Evolutionary conservation across 371 early-diverging fungal species (phyloP).

Genomic region (Mucor sp.): DNA sequence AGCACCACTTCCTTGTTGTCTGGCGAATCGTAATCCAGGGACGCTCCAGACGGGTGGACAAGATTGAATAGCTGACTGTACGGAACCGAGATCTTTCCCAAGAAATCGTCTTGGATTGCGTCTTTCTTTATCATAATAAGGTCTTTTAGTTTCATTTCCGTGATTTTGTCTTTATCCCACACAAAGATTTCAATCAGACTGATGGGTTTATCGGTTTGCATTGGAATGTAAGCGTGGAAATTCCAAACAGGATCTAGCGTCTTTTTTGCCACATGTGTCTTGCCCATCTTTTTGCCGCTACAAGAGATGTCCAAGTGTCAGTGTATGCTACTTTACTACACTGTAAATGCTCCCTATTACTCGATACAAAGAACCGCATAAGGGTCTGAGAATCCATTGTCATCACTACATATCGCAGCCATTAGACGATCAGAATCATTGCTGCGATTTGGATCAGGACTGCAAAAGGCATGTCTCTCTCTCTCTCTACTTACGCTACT

Average conservation of each 20-base stretch:
- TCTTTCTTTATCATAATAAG: slow-evolving; percentile 31
- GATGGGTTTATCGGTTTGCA: slow-evolving; percentile 45
- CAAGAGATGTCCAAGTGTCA: not conserved
- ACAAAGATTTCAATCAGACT: slow-evolving; percentile 48
- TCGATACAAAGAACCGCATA: slow-evolving; percentile 49
- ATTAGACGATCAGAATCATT: not conserved
- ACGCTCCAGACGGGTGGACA: slow-evolving; percentile 30
- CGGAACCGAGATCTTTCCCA: slow-evolving; percentile 62
- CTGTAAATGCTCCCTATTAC: slow-evolving; percentile 24
- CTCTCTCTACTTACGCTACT: slow-evolving; percentile 34
- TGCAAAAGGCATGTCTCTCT: not conserved
- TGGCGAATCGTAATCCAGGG: slow-evolving; percentile 46
- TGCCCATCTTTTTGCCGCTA: slow-evolving; percentile 57
- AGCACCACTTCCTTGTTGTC: slow-evolving; percentile 41
- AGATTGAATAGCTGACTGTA: slow-evolving; percentile 53
- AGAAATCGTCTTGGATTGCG: slow-evolving; percentile 55
- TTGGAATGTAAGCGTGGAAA: slow-evolving; percentile 60
- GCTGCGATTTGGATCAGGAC: not conserved
- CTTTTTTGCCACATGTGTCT: slow-evolving; percentile 65
- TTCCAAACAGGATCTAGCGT: slow-evolving; percentile 79
- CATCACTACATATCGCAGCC: slow-evolving; percentile 31
- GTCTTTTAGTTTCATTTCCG: not conserved
- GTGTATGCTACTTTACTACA: not conserved
- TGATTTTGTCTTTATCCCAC: slow-evolving; percentile 48
- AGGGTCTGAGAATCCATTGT: slow-evolving; percentile 66